phyloP scores from a whole-genome alignment of 495 filamentous ascomycete species.

The Penicillium egyptiacum region DNA sequence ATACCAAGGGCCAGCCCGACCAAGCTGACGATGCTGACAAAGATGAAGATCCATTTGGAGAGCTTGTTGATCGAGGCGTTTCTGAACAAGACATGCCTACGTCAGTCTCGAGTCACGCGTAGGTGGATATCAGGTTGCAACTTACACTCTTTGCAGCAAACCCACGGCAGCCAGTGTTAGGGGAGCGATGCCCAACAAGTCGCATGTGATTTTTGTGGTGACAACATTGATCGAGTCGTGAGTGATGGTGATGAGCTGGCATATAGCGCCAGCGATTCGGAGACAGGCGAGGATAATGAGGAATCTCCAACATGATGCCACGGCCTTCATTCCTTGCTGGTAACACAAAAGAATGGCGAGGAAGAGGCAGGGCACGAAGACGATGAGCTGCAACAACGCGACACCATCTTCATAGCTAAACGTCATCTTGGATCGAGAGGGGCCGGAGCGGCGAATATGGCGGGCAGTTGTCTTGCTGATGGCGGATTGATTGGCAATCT shows the following conservation, averaged over 20 bases:
- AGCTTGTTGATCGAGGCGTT: conserved; percentile 13
- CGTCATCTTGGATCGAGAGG: too few species aligned
- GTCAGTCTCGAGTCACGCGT: conserved; percentile 7
- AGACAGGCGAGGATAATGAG: conserved; percentile 13
- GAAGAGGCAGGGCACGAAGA: conserved; percentile 13
- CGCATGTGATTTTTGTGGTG: conserved; percentile 9
- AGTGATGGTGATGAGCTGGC: conserved; percentile 13
- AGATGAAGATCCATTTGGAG: conserved; percentile 5
- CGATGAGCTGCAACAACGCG: conserved; percentile 14
- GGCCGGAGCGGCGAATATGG: too few species aligned
- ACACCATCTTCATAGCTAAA: too few species aligned
- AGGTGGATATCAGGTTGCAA: not conserved
- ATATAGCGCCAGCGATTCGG: conserved; percentile 11
- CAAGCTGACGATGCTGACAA: conserved; percentile 11
- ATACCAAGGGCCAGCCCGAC: conserved; percentile 14
- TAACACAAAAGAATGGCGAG: conserved; percentile 11
- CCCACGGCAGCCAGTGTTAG: conserved; percentile 11
- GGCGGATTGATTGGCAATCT: too few species aligned
- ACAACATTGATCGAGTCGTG: conserved; percentile 10
- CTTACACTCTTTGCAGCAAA: conserved; percentile 13
- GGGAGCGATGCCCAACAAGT: conserved; percentile 13
- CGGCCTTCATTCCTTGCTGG: conserved; percentile 10
- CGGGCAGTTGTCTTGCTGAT: too few species aligned
- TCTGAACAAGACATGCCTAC: conserved; percentile 11
- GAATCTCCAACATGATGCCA: conserved; percentile 15